A percentile compares a stretch with the other conserved stretches of the same genome.
phyloP scores from a whole-genome alignment of 371 early-diverging fungal genomes.

The Nematocida ausubeli region DNA sequence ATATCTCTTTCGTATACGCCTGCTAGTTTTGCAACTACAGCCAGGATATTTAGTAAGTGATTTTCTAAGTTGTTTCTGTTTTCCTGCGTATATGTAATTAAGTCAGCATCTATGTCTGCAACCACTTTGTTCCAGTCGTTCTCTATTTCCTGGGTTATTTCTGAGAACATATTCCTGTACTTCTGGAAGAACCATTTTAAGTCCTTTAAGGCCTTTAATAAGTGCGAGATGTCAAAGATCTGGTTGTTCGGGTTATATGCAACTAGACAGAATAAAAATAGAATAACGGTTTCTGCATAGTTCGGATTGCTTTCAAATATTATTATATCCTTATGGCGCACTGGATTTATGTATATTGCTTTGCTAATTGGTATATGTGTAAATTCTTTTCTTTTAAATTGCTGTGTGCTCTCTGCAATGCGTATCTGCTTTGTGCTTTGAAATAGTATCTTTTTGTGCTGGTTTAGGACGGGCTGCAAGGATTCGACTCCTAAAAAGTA shows the following conservation, averaged over 20 bases:
- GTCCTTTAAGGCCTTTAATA: neutral
- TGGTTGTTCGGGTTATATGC: neutral
- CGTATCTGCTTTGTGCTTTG: neutral
- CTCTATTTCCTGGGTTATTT: neutral
- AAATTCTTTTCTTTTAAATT: neutral
- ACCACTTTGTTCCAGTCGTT: neutral
- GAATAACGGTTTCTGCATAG: neutral
- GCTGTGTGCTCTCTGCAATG: neutral
- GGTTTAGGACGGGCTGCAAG: neutral
- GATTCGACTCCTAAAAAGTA: too few relatives aligned
- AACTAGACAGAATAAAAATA: neutral
- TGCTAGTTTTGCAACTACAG: neutral
- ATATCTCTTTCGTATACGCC: neutral
- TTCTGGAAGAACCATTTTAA: neutral
- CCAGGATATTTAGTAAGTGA: neutral
- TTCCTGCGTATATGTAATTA: neutral
- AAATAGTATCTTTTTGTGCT: neutral
- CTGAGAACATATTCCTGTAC: neutral
- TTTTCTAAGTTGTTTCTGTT: neutral
- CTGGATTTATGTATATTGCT: too few relatives aligned
- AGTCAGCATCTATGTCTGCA: neutral
- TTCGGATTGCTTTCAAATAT: neutral
- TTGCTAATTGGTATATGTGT: neutral
- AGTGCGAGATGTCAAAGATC: neutral
- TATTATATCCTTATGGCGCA: too few relatives aligned